Evolutionary conservation across 176 grass and related monocot species (phyloP), one percentile per base, ranked within the genome.

Genomic region (Zoysia japonica): DNA sequence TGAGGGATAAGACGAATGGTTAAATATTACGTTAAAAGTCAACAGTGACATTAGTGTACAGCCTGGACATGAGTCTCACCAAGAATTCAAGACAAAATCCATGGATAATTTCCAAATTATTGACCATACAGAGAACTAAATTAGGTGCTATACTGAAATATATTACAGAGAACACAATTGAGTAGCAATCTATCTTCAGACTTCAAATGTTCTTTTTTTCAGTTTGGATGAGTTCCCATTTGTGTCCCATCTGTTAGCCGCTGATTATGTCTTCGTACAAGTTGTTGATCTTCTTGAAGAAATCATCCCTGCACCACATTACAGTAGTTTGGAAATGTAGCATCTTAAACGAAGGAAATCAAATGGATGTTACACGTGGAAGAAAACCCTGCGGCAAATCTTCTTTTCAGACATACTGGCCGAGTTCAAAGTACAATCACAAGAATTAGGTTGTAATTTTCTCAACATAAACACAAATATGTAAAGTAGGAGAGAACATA

Each of bases 261-360:
- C 85, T 89, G 77, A 93, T 87, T 41, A 93, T 86, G 11, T 90
- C 88, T 72, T 93, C 84, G 75, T 90, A 93, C 65, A 93, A 43
- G 48, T 87, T 75, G 80, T 73, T 86, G 16, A 90, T 68, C 78
- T 93, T 93, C 56, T 70, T 78, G 61, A 88, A 74, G 64, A 93
- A 88, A n/a, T 88, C 91, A 70, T 88, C 75, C 81, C 91, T 93
- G 75, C 11, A 90, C 72, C 39, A 8, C 19, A 77, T 36, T 68
- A 3, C 47, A 75, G 40, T 75, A 36, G 12, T 64, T 74, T 79
- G 5, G 78, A 42, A 36, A 54, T 49, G 40, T 44, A 39, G 5
- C 44, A 48, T 20, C 11, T 68, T 45, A 64, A 68, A 48, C 67
- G 7, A 61, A 62, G 3, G 48, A 85, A 46, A 10, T 37, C 48